Percentiles rank a stretch among this genome's conserved stretches.
phyloP scores from a whole-genome alignment of 164 flowering plant genomes.

The Cinnamomum micranthum region DNA sequence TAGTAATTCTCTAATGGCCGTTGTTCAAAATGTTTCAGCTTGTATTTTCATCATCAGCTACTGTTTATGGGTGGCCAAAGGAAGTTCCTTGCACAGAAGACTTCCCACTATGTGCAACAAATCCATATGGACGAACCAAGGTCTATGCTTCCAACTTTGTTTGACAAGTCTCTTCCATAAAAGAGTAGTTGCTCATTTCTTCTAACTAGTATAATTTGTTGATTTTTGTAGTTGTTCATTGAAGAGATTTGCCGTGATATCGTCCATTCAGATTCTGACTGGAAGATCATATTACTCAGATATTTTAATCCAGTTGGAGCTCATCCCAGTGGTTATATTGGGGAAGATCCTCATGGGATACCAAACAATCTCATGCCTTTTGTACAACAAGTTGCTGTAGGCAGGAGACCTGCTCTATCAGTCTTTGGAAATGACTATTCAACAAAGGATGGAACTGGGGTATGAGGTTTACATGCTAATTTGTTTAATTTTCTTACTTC shows the following conservation, averaged over 20 bases:
- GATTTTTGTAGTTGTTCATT: constrained; percentile 44
- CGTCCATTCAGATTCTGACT: constrained; percentile 39
- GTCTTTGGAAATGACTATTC: constrained; percentile 78
- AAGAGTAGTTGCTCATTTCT: background rate
- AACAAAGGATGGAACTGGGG: constrained; percentile 95
- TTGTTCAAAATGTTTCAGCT: constrained; percentile 48
- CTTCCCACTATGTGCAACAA: constrained; percentile 62
- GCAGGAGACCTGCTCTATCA: constrained; percentile 69
- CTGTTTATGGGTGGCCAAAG: constrained; percentile 98
- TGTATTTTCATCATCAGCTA: constrained; percentile 97
- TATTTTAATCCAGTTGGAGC: constrained; percentile 74
- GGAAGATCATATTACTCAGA: constrained; percentile 59
- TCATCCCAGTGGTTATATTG: constrained; percentile 63
- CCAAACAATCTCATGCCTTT: constrained; percentile 81
- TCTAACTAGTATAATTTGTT: background rate
- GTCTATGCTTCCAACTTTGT: constrained; percentile 26
- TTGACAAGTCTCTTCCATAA: background rate
- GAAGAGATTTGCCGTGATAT: constrained; percentile 65
- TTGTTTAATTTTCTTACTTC: background rate
- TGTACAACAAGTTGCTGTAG: constrained; percentile 96
- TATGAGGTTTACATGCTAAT: constrained; percentile 16
- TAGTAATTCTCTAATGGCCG: background rate
- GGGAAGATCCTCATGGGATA: constrained; percentile 68
- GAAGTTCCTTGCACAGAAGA: constrained; percentile 94
- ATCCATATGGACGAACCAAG: constrained; percentile 98